Conservation (phyloP, 768 basidiomycete species). For the Termitomyces sp. region DNA sequence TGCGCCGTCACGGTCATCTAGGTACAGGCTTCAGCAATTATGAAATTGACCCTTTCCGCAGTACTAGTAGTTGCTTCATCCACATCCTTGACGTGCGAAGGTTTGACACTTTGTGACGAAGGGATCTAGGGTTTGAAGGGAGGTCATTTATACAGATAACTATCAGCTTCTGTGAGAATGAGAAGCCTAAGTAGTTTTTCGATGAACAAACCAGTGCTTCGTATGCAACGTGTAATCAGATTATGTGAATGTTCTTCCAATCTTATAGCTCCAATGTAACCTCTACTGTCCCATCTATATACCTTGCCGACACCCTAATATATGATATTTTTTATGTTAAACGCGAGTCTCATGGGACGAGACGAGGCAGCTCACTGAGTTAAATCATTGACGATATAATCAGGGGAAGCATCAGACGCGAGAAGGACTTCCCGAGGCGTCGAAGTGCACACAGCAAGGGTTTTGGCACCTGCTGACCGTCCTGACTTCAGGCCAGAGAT, state of each 20-base stretch:
- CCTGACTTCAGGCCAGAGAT: conserved; percentile 77
- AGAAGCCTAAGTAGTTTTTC: no score
- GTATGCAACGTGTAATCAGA: neutral
- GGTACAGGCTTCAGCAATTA: neutral
- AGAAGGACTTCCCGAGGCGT: conserved; percentile 52
- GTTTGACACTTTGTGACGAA: no score
- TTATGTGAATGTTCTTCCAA: neutral
- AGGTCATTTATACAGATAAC: neutral
- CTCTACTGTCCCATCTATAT: conserved; percentile 40
- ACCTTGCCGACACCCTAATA: conserved; percentile 38
- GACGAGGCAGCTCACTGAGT: conserved; percentile 40
- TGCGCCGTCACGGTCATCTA: neutral
- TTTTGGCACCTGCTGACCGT: conserved; percentile 66
- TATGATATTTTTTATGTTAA: neutral
- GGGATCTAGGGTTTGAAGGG: no score
- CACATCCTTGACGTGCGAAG: no score
- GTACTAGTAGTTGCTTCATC: no score
- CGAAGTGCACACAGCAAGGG: conserved; percentile 82
- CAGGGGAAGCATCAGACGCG: conserved; percentile 46
- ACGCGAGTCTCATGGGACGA: conserved; percentile 12
- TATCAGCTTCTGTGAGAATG: neutral
- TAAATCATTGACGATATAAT: conserved; percentile 67
- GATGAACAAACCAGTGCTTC: neutral
- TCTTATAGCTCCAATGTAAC: conserved; percentile 34
- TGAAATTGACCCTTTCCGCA: no score